These are phyloP conservation scores for Ophiostoma novo-ulmi DNA, from an alignment of 2,329 filamentous ascomycete species.

Conservation along the genomic window DNA sequence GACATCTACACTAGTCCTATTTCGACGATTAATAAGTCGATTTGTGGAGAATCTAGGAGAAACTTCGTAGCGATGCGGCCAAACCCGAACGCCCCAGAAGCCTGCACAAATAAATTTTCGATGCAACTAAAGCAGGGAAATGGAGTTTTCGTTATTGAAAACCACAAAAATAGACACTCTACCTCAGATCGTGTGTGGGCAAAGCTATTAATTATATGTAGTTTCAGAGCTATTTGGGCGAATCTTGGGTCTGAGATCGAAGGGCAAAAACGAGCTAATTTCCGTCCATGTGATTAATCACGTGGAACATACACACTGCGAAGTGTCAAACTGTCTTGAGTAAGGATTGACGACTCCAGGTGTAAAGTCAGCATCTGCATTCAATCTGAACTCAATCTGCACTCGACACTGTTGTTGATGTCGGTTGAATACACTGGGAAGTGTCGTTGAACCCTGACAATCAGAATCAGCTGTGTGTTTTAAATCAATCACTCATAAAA, in stretches of 20 bases:
- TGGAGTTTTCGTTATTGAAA: not conserved
- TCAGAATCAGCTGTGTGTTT: not conserved
- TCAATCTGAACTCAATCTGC: not conserved
- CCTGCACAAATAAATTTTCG: constrained; percentile 4
- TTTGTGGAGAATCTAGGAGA: constrained; percentile 17
- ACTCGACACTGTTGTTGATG: not conserved
- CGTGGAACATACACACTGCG: not conserved
- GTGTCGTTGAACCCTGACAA: not conserved
- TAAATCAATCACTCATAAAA: not conserved
- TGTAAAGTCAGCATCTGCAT: not conserved
- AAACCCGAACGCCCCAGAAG: constrained; percentile 2
- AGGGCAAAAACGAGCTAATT: too few relatives aligned
- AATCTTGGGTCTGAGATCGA: too few relatives aligned
- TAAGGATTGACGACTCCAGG: not conserved
- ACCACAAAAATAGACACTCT: not conserved
- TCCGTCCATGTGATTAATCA: not conserved
- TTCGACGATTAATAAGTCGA: not conserved
- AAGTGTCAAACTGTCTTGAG: not conserved
- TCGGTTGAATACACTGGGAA: not conserved
- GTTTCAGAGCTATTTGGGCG: not conserved
- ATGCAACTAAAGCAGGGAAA: not conserved
- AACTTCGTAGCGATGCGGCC: not conserved
- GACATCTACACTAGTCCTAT: constrained; percentile 37
- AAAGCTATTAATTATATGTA: too few relatives aligned
- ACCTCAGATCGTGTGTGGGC: not conserved